Conservation (phyloP, 2,329 filamentous ascomycete species). For the Nannizziopsis barbatae region DNA sequence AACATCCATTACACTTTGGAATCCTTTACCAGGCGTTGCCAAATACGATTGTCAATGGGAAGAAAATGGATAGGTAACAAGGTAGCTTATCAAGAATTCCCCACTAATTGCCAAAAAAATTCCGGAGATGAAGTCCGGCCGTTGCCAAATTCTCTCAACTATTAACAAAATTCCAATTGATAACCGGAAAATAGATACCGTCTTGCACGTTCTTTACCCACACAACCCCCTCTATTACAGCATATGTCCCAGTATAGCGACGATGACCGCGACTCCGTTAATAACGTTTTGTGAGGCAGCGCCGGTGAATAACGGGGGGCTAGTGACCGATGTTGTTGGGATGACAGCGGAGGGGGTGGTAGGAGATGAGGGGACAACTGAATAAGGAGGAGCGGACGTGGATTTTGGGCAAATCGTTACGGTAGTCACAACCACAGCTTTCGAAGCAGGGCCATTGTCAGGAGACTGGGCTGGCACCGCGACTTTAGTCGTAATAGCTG, state of each 20-base stretch:
- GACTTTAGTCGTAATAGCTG: constrained; percentile 1
- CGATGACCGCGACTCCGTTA: constrained; percentile 9
- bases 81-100: too few species aligned
- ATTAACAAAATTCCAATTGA: too few species aligned
- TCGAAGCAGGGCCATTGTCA: background rate
- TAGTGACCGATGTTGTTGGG: background rate
- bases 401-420: constrained; percentile 1
- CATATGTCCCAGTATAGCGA: constrained; percentile 11
- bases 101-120: too few species aligned
- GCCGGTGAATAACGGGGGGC: constrained; percentile 7
- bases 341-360: background rate
- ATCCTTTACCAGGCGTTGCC: too few species aligned
- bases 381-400: background rate
- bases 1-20: too few species aligned
- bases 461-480: background rate
- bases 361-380: background rate
- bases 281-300: constrained; percentile 10
- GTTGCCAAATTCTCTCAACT: too few species aligned
- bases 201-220: too few species aligned
- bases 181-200: background rate
- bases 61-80: too few species aligned
- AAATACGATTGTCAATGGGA: too few species aligned
- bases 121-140: too few species aligned
- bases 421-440: background rate
- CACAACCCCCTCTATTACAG: background rate